These are phyloP conservation scores for Leptodontidium sp. DNA, from an alignment of 2,329 filamentous ascomycete species.

Conservation along the genomic window DNA sequence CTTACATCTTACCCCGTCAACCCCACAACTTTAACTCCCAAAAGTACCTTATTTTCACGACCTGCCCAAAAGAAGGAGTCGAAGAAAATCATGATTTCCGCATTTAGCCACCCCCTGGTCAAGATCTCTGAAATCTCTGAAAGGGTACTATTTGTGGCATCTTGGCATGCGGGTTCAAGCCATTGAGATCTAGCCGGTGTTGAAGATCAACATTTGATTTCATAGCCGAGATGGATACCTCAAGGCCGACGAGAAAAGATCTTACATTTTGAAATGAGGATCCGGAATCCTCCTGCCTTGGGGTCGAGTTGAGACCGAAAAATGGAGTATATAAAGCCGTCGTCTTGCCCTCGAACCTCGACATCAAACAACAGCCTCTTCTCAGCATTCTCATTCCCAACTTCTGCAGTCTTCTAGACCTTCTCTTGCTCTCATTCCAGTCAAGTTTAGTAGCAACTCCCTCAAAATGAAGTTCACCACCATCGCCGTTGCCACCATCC, in stretches of 20 bases:
- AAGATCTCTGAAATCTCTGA: not conserved
- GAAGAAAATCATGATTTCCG: not conserved
- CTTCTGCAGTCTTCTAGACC: constrained; percentile 1
- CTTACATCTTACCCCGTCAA: not conserved
- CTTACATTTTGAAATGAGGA: constrained; percentile 2
- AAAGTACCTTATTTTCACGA: constrained; percentile 1
- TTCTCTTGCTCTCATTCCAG: not conserved
- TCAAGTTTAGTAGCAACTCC: not conserved
- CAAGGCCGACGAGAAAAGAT: not conserved
- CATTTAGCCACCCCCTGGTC: not conserved
- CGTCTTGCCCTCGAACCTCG: not conserved
- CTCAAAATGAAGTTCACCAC: constrained; percentile 3
- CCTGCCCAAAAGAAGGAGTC: not conserved
- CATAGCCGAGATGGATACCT: not conserved
- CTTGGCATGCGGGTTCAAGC: constrained; percentile 2
- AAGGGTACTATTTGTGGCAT: constrained; percentile 2
- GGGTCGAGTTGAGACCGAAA: constrained; percentile 2
- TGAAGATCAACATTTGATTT: constrained; percentile 3
- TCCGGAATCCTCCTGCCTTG: not conserved
- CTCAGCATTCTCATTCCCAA: not conserved
- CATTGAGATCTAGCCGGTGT: constrained; percentile 2
- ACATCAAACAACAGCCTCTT: constrained; percentile 5
- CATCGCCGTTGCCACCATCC: constrained; percentile 1
- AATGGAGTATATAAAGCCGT: constrained; percentile 1
- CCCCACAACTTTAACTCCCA: not conserved